Conservation (phyloP, 306 rosid species). For the Psophocarpus tetragonolobus region DNA sequence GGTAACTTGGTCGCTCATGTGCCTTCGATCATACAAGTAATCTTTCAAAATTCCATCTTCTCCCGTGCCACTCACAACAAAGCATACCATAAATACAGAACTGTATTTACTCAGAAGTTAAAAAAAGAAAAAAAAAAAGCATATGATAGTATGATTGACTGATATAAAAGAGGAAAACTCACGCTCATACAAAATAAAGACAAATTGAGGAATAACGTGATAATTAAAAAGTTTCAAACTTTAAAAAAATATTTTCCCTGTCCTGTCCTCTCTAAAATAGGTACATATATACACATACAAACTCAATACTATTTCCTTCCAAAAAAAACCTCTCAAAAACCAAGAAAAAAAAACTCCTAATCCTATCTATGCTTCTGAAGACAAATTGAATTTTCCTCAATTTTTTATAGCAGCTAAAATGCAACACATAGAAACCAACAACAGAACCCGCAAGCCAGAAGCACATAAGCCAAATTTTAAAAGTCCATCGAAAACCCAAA, state of each 20-base stretch:
- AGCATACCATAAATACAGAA: constrained; percentile 13
- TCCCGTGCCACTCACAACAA: not conserved
- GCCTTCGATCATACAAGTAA: not conserved
- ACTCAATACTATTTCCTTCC: constrained; percentile 3
- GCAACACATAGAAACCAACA: constrained; percentile 12
- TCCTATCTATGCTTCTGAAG: not conserved
- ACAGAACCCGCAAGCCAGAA: constrained; percentile 17
- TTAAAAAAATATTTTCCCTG: not conserved
- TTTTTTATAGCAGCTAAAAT: not conserved
- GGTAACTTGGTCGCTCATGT: not conserved
- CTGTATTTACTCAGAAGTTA: not conserved
- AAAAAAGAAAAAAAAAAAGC: not conserved
- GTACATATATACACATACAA: not conserved
- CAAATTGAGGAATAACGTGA: constrained; percentile 9
- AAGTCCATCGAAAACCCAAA: constrained; percentile 10
- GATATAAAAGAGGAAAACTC: not conserved
- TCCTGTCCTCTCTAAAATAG: not conserved
- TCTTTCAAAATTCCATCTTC: not conserved
- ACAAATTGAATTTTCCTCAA: not conserved
- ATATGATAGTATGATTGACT: not conserved
- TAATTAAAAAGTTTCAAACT: constrained; percentile 19
- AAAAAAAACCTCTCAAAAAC: not conserved
- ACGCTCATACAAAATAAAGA: not conserved
- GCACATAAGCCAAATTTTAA: constrained; percentile 31
- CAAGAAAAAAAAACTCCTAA: not conserved